Percentiles rank a stretch among this genome's conserved stretches.
phyloP scores from a whole-genome alignment of 345 rosid genomes.

The Eucalyptus camaldulensis region DNA sequence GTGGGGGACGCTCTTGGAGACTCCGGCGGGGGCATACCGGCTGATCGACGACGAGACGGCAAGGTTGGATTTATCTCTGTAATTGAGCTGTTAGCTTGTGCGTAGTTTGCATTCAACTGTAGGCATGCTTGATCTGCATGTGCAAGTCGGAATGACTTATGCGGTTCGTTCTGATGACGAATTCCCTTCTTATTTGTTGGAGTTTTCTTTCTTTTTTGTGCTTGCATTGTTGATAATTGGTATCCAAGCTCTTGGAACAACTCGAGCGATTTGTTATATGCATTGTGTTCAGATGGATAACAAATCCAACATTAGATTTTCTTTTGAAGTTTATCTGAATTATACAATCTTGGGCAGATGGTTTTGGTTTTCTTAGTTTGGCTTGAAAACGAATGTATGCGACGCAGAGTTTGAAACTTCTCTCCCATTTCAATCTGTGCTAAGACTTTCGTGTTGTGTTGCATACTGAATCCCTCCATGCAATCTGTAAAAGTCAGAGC shows the following conservation, averaged over 20 bases:
- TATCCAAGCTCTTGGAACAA: neutral
- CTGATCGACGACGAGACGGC: constrained; percentile 16
- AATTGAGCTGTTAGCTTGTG: neutral
- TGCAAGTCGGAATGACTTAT: too few species aligned
- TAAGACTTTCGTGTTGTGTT: neutral
- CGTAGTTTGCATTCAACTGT: neutral
- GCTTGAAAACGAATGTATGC: neutral
- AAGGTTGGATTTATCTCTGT: neutral
- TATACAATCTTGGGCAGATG: neutral
- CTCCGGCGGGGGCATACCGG: neutral
- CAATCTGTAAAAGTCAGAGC: neutral
- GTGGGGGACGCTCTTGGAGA: too few species aligned
- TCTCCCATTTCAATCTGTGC: neutral
- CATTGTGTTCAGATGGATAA: neutral
- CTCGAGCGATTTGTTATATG: neutral
- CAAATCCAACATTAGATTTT: neutral
- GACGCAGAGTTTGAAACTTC: neutral
- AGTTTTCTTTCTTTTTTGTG: neutral
- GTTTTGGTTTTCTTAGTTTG: neutral
- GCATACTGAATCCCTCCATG: neutral
- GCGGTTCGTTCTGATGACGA: rapidly evolving
- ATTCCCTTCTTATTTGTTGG: neutral
- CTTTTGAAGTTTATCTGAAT: neutral
- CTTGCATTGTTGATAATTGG: neutral
- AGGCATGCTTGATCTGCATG: neutral